phyloP scores from a whole-genome alignment of 192 early-diverging fungal species.

The Umbelopsis sp. region DNA sequence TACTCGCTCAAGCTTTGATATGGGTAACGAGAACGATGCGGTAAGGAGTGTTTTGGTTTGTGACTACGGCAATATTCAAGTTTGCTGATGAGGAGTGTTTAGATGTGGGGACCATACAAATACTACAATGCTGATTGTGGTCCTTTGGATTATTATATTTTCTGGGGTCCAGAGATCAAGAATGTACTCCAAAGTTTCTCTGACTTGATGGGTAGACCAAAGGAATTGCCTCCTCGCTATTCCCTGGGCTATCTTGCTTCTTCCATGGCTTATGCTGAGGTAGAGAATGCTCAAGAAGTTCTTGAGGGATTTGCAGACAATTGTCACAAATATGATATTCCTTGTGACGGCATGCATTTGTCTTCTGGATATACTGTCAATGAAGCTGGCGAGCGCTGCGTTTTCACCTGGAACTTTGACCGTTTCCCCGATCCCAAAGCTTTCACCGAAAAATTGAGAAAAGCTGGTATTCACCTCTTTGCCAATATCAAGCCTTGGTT shows the following conservation, averaged over 20 bases:
- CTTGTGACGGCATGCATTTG: constrained; percentile 64
- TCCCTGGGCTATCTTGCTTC: constrained; percentile 62
- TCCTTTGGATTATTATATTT: constrained; percentile 49
- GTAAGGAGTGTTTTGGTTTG: constrained; percentile 8
- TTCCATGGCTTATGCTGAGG: constrained; percentile 68
- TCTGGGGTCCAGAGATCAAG: constrained; percentile 43
- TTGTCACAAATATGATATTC: constrained; percentile 49
- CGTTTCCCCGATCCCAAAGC: constrained; percentile 56
- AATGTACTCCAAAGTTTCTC: constrained; percentile 44
- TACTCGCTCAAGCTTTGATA: constrained; percentile 49
- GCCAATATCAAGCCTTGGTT: constrained; percentile 71
- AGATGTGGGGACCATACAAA: constrained; percentile 57
- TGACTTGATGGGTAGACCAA: constrained; percentile 46
- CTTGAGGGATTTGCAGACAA: constrained; percentile 45
- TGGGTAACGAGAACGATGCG: constrained; percentile 46
- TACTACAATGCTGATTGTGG: constrained; percentile 44
- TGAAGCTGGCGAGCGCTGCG: constrained; percentile 49
- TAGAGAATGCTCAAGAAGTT: constrained; percentile 53
- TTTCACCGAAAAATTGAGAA: constrained; percentile 37
- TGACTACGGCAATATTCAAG: not conserved
- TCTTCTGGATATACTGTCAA: constrained; percentile 61
- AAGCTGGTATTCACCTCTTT: constrained; percentile 52
- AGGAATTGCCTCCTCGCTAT: constrained; percentile 49
- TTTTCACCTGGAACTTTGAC: constrained; percentile 63
- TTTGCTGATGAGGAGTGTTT: not conserved